phyloP scores from a whole-genome alignment of 441 rosid species.

The Pelargonium citronellum region DNA sequence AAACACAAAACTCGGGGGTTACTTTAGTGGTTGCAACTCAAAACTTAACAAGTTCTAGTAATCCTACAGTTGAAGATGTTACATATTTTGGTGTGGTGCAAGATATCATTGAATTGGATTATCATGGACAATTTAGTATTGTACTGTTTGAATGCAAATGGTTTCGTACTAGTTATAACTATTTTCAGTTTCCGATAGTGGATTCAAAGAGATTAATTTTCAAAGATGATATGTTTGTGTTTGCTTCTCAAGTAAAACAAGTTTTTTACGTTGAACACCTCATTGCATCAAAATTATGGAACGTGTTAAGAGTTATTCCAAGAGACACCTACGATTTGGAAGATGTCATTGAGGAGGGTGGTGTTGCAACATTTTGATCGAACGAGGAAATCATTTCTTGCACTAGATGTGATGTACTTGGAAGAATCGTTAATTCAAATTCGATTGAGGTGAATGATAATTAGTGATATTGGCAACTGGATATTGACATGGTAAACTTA shows the following conservation, averaged over 20 bases:
- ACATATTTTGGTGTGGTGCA: background rate
- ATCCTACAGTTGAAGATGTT: background rate
- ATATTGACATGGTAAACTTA: too few relatives aligned
- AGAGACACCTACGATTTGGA: too few relatives aligned
- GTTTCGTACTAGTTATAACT: background rate
- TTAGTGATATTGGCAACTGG: too few relatives aligned
- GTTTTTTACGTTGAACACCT: background rate
- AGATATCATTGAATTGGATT: background rate
- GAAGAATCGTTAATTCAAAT: too few relatives aligned
- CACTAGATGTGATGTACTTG: too few relatives aligned
- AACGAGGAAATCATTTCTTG: too few relatives aligned
- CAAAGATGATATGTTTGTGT: background rate
- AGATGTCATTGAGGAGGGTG: too few relatives aligned
- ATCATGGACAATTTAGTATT: background rate
- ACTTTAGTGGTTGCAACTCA: background rate
- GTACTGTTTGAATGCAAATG: background rate
- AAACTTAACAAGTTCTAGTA: background rate
- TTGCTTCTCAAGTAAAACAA: background rate
- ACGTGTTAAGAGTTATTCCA: too few relatives aligned
- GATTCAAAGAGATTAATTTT: background rate
- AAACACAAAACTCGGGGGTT: background rate
- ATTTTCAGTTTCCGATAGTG: background rate
- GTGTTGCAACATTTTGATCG: too few relatives aligned
- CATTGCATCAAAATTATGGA: background rate
- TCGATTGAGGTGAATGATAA: too few relatives aligned